phyloP scores from a whole-genome alignment of 2,329 filamentous ascomycete species.

The Penicillium sp. region DNA sequence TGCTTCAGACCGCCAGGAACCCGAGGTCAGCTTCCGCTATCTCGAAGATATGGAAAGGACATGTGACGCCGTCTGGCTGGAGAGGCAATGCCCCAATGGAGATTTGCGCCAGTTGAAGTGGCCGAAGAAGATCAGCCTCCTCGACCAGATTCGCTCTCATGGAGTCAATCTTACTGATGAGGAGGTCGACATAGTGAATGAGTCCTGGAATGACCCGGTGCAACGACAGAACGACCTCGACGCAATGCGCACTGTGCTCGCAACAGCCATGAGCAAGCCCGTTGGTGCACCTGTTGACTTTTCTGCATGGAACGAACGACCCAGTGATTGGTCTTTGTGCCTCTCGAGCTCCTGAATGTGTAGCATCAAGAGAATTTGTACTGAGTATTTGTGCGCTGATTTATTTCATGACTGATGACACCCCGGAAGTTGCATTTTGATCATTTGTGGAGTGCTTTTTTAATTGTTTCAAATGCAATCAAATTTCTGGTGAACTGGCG shows the following conservation, averaged over 20 bases:
- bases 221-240: not conserved
- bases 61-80: not conserved
- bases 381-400: not conserved
- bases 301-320: slow-evolving; percentile 34
- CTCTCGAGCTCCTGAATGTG: slow-evolving; percentile 33
- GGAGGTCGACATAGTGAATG: not conserved
- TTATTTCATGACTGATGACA: slow-evolving; percentile 42
- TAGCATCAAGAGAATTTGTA: slow-evolving; percentile 4
- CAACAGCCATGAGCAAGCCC: slow-evolving; percentile 2
- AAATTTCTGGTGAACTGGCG: too few relatives aligned
- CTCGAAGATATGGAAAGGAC: not conserved
- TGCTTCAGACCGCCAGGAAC: not conserved
- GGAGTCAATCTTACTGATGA: not conserved
- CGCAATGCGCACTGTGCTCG: not conserved
- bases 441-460: slow-evolving; percentile 16
- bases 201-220: not conserved
- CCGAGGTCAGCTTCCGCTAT: not conserved
- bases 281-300: slow-evolving; percentile 39
- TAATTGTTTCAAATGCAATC: too few relatives aligned
- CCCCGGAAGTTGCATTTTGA: slow-evolving; percentile 31
- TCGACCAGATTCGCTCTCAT: not conserved
- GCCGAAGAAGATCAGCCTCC: not conserved
- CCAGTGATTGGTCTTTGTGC: slow-evolving; percentile 36
- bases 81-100: not conserved
- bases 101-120: not conserved